Evolutionary conservation across 768 basidiomycete species (phyloP), one percentile per base, ranked within the genome.

Genomic region (Chiua virens): DNA sequence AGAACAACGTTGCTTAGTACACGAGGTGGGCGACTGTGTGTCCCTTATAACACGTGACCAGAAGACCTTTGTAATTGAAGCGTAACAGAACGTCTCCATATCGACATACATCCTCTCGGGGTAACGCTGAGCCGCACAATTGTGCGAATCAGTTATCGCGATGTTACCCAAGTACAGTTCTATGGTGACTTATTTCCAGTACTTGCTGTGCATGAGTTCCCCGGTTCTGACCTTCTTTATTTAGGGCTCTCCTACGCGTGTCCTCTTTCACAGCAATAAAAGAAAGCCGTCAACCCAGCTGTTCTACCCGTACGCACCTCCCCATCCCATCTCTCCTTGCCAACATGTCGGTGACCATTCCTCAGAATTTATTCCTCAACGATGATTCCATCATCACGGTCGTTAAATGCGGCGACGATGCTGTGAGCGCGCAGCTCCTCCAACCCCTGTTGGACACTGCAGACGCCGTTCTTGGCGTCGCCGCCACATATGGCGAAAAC

Each of bases 401-500:
- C 9, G 58, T 56, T 8, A 50, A 55, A 5, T 60, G 60, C 45
- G 52, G 70, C 14, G 64, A 71, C 27, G 57, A 55, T 45, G 54
- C 53, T 17, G 36, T 78, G 21, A 54, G 22, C n/a, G 25, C 45
- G 11, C 43, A 25, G 8, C 43, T 65, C 13, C 38, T 77, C 22
- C 52, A 58, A 9, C 49, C 49, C 1, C 70, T 81, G 18, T 38
- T 73, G 32, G 48, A 61, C 18, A 57, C 70, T 0, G 45, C 65
- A 15, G 17, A 40, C 10, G 48, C 59, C 20, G 36, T 55, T 22
- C 52, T 78, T 25, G 80, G 80, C 5, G 50, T 82, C 5, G 71
- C 80, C 8, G 74, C 79, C 0, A 63, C 66, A 0, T 79, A 76
- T 52, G 72, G 68, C 4, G 10, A 66, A 0, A 62, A 66, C 7